These are phyloP conservation scores for Claviceps monticola DNA, from an alignment of 2,329 filamentous ascomycete species.

Conservation along the genomic window DNA sequence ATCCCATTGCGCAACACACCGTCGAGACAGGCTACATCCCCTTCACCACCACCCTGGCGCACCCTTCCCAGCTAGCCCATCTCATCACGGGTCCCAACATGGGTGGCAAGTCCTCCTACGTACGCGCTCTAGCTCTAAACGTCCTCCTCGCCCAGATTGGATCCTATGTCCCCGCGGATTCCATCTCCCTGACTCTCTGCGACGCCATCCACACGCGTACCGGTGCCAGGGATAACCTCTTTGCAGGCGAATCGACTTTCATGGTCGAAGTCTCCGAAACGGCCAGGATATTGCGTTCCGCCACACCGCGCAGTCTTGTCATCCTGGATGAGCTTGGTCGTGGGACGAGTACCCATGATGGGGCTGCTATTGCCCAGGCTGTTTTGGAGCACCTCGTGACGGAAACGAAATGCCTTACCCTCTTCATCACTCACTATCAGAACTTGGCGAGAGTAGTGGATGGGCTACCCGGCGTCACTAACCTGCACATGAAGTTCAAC, in stretches of 20 bases:
- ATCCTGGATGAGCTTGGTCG: conserved; percentile 91
- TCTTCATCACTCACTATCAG: conserved; percentile 99
- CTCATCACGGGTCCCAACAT: conserved; percentile 96
- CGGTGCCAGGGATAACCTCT: conserved; percentile 91
- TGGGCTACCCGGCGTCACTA: conserved; percentile 57
- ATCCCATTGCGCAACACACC: conserved; percentile 91
- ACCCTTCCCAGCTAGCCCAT: conserved; percentile 53
- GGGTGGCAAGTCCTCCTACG: conserved; percentile 97
- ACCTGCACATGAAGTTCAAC: conserved; percentile 90
- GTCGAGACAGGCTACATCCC: conserved; percentile 81
- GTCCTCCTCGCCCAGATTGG: conserved; percentile 90
- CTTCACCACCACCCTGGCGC: conserved; percentile 65
- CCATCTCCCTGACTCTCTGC: conserved; percentile 62
- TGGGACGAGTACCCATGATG: conserved; percentile 89
- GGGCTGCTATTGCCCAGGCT: conserved; percentile 86
- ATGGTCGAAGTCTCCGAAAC: conserved; percentile 97
- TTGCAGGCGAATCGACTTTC: conserved; percentile 88
- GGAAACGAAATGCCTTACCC: conserved; percentile 59
- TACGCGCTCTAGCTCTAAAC: conserved; percentile 82
- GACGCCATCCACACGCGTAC: conserved; percentile 93
- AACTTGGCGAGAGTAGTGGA: conserved; percentile 58
- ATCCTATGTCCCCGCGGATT: conserved; percentile 75
- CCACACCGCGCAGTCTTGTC: conserved; percentile 70
- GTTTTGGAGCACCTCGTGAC: conserved; percentile 76
- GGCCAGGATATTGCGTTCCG: conserved; percentile 76